Base-by-base conservation (phyloP, 352 stramenopile species). In the Globisporangium spinosum region DNA sequence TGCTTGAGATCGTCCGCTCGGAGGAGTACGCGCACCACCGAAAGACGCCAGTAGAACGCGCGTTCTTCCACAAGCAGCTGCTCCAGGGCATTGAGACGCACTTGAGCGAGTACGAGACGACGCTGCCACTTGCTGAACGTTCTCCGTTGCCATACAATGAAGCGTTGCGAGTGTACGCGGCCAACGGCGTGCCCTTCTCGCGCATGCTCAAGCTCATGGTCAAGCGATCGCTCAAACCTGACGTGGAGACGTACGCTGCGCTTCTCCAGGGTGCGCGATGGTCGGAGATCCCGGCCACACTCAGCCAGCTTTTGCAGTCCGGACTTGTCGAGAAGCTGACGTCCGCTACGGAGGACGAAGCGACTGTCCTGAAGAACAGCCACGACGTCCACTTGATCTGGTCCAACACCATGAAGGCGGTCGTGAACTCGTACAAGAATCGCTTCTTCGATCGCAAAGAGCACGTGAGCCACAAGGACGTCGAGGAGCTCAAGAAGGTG, bases 151-250 rank as follows among this genome's bases (percentile, higher is more conserved):
- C 83, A 23, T 91, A 82, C 73, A 90, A 91, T 53, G 75, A 87
- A 22, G 85, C 83, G 3, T 61, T 94, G 62, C 76, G 74, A 8
- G 78, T 88, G 61, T 89, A 83, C 49, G 83, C 79, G 1, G 65
- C 77, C 58, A 90, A 89, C 65, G 71, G 65, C 6, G 65, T 92
- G 59, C 70, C 75, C 61, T 91, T 94, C 61, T 54, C 62, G 7
- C 67, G 64, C 15, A 85, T 92, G 74, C 70, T 92, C 27, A 49
- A 88, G 59, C 68, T 89, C 5, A 87, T 90, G 79, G 73, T 92
- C 59, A 67, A 79, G 15, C 80, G 78, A 5, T 43, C 67, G n/a
- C 65, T 93, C 8, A 69, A 75, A 7, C 71, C 82, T 10, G 75
- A 89, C 55, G 71, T 77, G 22, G 79, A 87, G 7, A 91, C 80